Conservation (phyloP, 768 basidiomycete species). For the Baorangia bicolor region DNA sequence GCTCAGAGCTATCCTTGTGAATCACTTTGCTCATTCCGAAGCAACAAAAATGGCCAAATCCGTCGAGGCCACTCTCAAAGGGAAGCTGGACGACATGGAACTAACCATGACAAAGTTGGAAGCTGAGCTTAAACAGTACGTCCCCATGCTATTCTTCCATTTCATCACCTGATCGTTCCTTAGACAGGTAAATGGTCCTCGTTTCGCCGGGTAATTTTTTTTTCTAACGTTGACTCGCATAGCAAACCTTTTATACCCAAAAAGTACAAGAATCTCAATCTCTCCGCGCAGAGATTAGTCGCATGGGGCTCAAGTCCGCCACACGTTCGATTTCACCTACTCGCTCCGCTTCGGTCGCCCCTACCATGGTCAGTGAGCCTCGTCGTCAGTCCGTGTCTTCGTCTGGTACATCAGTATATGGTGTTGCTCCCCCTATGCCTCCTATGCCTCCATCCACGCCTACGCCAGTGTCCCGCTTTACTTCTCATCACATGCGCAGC, state of each 20-base stretch:
- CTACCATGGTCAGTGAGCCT: slow-evolving; percentile 17
- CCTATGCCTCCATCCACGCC: slow-evolving; percentile 45
- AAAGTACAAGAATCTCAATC: slow-evolving; percentile 71
- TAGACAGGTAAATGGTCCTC: slow-evolving; percentile 57
- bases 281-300: slow-evolving; percentile 63
- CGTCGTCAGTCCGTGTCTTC: slow-evolving; percentile 34
- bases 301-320: slow-evolving; percentile 40
- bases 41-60: slow-evolving; percentile 65
- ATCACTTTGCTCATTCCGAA: slow-evolving; percentile 79
- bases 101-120: slow-evolving; percentile 58
- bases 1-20: slow-evolving; percentile 79
- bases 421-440: slow-evolving; percentile 27
- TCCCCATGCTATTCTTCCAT: slow-evolving; percentile 18
- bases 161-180: slow-evolving; percentile 20
- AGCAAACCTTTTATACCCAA: slow-evolving; percentile 63
- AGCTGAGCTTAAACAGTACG: slow-evolving; percentile 70
- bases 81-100: slow-evolving; percentile 67
- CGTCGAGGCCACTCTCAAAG: slow-evolving; percentile 59
- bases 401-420: slow-evolving; percentile 36
- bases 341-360: slow-evolving; percentile 30
- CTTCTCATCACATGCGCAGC: slow-evolving; percentile 55
- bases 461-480: slow-evolving; percentile 51
- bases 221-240: slow-evolving; percentile 20
- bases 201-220: slow-evolving; percentile 1
- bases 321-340: slow-evolving; percentile 22